Percentiles rank a stretch among this genome's conserved stretches.
phyloP scores from a whole-genome alignment of 495 filamentous ascomycete species.

The Rostrohypoxylon terebratum region DNA sequence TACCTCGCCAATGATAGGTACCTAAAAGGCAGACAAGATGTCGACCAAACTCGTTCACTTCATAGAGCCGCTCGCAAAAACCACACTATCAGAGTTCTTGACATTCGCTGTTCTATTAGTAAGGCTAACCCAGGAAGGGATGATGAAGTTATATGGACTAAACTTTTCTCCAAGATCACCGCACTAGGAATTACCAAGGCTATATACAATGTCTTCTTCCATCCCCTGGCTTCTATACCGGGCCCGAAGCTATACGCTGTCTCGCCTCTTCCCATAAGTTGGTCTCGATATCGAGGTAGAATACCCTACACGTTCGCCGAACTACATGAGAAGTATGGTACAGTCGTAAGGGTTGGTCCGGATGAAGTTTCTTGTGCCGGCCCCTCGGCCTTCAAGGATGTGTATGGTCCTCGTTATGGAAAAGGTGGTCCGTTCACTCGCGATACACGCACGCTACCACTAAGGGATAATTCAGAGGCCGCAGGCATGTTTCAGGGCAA shows the following conservation, averaged over 20 bases:
- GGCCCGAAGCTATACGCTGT: conserved; percentile 52
- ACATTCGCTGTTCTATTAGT: conserved; percentile 28
- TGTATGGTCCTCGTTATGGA: conserved; percentile 39
- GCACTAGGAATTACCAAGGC: conserved; percentile 32
- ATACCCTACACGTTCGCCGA: conserved; percentile 50
- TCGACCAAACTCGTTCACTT: conserved; percentile 8
- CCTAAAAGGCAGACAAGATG: conserved; percentile 26
- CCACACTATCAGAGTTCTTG: conserved; percentile 23
- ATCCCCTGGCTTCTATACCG: conserved; percentile 55
- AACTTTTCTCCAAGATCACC: conserved; percentile 18
- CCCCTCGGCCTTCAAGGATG: conserved; percentile 32
- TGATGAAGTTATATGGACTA: not conserved
- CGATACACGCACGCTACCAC: conserved; percentile 49
- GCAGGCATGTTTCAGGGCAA: conserved; percentile 48
- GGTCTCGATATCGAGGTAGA: conserved; percentile 30
- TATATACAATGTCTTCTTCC: conserved; percentile 55
- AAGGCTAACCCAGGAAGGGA: not conserved
- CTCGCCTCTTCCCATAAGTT: conserved; percentile 47
- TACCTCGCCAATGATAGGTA: not conserved
- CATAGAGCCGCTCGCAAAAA: conserved; percentile 17
- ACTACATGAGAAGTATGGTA: conserved; percentile 58
- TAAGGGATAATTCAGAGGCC: conserved; percentile 35
- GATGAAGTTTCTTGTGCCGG: conserved; percentile 38
- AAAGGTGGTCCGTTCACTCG: conserved; percentile 50
- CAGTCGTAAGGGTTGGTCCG: conserved; percentile 60